Conservation (phyloP, 108 stramenopile species). For the Pseudonitzschia pungens region DNA sequence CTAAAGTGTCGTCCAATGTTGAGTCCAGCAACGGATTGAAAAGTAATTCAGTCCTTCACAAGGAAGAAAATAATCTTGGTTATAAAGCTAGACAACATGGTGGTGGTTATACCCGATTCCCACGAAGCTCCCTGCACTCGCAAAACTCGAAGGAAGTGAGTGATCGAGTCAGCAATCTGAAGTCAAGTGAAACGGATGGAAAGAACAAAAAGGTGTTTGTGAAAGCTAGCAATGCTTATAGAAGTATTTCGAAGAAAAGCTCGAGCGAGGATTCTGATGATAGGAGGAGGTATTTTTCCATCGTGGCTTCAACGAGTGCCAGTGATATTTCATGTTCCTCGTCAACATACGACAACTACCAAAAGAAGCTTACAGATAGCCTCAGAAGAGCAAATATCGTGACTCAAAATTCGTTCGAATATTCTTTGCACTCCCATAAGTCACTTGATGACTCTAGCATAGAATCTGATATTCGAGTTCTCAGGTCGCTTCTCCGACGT, state of each 20-base stretch:
- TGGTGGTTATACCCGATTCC: background rate
- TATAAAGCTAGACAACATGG: background rate
- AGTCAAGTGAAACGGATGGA: background rate
- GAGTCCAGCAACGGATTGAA: background rate
- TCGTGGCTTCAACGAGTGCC: constrained; percentile 7
- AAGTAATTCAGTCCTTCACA: background rate
- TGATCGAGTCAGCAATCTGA: background rate
- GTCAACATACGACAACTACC: constrained; percentile 14
- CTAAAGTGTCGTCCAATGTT: too few species aligned
- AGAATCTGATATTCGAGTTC: constrained; percentile 35
- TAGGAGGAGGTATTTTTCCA: background rate
- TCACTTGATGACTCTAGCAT: constrained; percentile 19
- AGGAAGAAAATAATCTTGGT: background rate
- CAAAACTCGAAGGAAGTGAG: background rate
- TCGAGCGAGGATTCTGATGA: constrained; percentile 5
- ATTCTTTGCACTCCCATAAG: background rate
- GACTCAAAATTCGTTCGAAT: background rate
- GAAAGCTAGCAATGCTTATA: constrained; percentile 17
- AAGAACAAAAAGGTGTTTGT: constrained; percentile 18
- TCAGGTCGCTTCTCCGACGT: constrained; percentile 31
- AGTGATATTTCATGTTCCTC: constrained; percentile 11
- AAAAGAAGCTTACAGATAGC: constrained; percentile 13
- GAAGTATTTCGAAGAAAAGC: constrained; percentile 8
- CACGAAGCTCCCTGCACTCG: background rate
- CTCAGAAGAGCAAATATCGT: constrained; percentile 14